A percentile compares a stretch with the other conserved stretches of the same genome.
These are phyloP conservation scores for Fusarium transvaalense DNA, from an alignment of 2,329 filamentous ascomycete species.

Conservation along the genomic window DNA sequence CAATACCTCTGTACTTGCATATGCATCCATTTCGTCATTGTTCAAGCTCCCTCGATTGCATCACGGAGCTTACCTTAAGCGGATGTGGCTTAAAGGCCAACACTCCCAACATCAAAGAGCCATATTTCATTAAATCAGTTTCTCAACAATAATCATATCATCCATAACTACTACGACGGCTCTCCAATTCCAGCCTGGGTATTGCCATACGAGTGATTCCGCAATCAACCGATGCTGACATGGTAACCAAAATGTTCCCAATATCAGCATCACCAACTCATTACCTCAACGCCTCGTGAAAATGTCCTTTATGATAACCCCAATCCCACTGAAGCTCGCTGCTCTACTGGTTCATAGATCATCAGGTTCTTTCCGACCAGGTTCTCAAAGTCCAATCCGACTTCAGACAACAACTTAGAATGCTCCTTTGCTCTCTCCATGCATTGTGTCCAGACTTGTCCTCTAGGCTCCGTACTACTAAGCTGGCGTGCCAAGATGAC, in stretches of 20 bases:
- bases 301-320: constrained; percentile 47
- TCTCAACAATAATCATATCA: constrained; percentile 12
- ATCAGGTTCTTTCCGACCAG: constrained; percentile 75
- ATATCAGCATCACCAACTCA: constrained; percentile 14
- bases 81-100: constrained; percentile 27
- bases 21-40: constrained; percentile 17
- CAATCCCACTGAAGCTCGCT: constrained; percentile 46
- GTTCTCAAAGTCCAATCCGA: constrained; percentile 90
- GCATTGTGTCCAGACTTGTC: constrained; percentile 83
- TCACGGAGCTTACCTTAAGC: constrained; percentile 19
- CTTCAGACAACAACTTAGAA: constrained; percentile 81
- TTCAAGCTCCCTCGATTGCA: constrained; percentile 6
- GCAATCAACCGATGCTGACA: constrained; percentile 23
- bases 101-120: not conserved
- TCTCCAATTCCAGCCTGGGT: constrained; percentile 32
- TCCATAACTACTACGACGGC: constrained; percentile 7
- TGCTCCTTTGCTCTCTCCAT: constrained; percentile 85
- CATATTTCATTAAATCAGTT: constrained; percentile 16
- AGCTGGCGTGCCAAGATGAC: constrained; percentile 83
- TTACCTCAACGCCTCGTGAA: constrained; percentile 6
- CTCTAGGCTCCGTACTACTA: constrained; percentile 83
- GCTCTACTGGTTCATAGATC: constrained; percentile 39
- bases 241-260: constrained; percentile 35
- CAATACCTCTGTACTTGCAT: not conserved
- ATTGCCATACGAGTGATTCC: constrained; percentile 12